Evolutionary conservation across 2,329 filamentous ascomycete species (phyloP), one percentile per base, ranked within the genome.

Genomic region (Xylariomycetidae sp.): DNA sequence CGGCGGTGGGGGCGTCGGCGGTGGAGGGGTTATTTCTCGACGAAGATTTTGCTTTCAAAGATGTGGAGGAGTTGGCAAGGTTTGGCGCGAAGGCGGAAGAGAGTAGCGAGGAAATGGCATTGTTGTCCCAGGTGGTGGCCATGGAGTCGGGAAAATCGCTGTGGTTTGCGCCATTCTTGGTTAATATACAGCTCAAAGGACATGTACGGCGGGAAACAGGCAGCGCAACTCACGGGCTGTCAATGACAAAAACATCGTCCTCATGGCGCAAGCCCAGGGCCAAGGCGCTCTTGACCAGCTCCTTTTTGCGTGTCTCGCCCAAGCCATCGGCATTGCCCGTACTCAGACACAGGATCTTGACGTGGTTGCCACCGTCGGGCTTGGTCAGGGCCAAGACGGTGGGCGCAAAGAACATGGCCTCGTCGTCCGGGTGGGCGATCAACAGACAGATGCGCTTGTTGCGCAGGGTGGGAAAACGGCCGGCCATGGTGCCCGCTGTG

Each of bases 381-480:
- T 75, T 70, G 13, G 88, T 90, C 37, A 98, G 74, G n/a, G 85
- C 79, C 49, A 93, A 72, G 10, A 96, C 70, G 1, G 87, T 85
- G 0, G 92, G 92, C 43, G 88, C 79, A 63, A 98, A 98, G 71
- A 98, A 98, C 92, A 98, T 98, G 59, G 90, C 92, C 67, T 98
- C 92, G 54, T 98, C 92, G 62, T 98, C 92, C 0, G 92, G 92
- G 64, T 98, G 92, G 15, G 92, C 92, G 53, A 98, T 96, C 35
- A 98, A 70, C 34, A 98, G 74, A 57, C 85, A 84, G 54, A 98
- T 87, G 53, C 85, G 79, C 71, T 94, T 93, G 65, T 86, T 82
- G 48, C 69, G 70, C 43, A 95, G 67, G 27, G 66, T 73, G 4
- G 86, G 84, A 48, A 85, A 75, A 19, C 70, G 63, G 17, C 63